A percentile compares a stretch with the other conserved stretches of the same genome.
phyloP scores from a whole-genome alignment of 495 filamentous ascomycete species.

The Penicillium manginii region DNA sequence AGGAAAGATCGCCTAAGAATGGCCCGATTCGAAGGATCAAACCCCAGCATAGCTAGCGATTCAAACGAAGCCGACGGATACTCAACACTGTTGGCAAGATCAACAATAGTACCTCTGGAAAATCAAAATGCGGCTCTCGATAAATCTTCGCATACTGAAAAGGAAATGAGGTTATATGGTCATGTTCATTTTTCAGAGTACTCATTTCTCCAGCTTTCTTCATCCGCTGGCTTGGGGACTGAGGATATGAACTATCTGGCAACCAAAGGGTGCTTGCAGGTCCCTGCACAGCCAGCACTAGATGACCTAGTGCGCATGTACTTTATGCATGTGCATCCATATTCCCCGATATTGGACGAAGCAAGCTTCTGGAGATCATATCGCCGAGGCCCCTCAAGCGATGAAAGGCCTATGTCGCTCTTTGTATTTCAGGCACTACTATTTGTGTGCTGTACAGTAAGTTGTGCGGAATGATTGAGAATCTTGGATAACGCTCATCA shows the following conservation, averaged over 20 bases:
- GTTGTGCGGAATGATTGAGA: not conserved
- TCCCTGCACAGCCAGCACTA: not conserved
- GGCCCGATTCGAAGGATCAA: not conserved
- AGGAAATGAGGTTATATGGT: not conserved
- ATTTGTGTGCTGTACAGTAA: not conserved
- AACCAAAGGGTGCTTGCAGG: not conserved
- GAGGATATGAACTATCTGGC: not conserved
- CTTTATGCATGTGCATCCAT: slow-evolving; percentile 1
- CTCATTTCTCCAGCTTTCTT: not conserved
- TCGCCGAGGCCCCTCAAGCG: not conserved
- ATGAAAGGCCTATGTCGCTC: not conserved
- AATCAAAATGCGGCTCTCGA: not conserved
- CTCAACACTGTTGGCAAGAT: too few species aligned
- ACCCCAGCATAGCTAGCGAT: too few species aligned
- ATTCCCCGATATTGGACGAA: not conserved
- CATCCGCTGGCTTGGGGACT: not conserved
- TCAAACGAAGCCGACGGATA: too few species aligned
- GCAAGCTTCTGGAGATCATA: not conserved
- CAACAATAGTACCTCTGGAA: too few species aligned
- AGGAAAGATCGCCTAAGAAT: not conserved
- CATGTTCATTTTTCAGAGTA: not conserved
- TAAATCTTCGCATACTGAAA: not conserved
- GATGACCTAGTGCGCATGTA: not conserved
- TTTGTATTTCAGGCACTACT: slow-evolving; percentile 1
- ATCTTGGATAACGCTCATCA: not conserved